Conservation (phyloP, 495 filamentous ascomycete species). For the Annulohypoxylon nitens region DNA sequence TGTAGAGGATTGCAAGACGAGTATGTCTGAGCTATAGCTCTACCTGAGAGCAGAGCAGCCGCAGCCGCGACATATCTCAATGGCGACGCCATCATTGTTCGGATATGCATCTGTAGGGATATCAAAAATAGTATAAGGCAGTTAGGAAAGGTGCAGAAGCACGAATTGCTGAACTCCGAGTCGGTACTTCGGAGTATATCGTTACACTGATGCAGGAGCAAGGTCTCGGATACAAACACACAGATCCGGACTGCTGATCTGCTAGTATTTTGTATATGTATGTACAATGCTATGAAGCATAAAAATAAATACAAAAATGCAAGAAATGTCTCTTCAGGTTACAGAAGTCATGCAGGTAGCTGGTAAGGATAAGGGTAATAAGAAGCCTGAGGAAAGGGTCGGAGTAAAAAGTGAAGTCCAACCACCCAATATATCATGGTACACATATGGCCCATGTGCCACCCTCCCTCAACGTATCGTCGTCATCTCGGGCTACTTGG, state of each 20-base stretch:
- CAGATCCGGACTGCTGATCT: slow-evolving; percentile 22
- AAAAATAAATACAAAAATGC: slow-evolving; percentile 31
- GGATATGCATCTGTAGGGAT: slow-evolving; percentile 32
- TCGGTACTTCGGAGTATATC: slow-evolving; percentile 17
- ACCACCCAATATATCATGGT: slow-evolving; percentile 47
- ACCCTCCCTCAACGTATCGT: slow-evolving; percentile 32
- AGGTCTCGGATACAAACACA: slow-evolving; percentile 30
- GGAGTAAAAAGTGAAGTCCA: slow-evolving; percentile 33
- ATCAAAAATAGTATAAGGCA: slow-evolving; percentile 9
- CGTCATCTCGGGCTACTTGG: slow-evolving; percentile 35
- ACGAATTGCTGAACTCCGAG: slow-evolving; percentile 15
- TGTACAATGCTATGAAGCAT: slow-evolving; percentile 29
- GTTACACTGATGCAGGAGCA: slow-evolving; percentile 19
- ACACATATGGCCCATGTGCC: slow-evolving; percentile 27
- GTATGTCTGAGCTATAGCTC: slow-evolving; percentile 74
- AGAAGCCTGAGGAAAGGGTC: slow-evolving; percentile 18
- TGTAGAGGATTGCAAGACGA: slow-evolving; percentile 77
- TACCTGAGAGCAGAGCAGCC: slow-evolving; percentile 40
- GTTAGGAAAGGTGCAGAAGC: slow-evolving; percentile 1
- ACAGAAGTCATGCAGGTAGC: slow-evolving; percentile 41
- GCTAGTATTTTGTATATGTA: slow-evolving; percentile 17
- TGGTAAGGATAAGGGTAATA: slow-evolving; percentile 29
- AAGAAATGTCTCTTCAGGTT: slow-evolving; percentile 27
- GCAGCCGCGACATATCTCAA: slow-evolving; percentile 46
- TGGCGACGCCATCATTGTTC: slow-evolving; percentile 38